These are phyloP conservation scores for Carex arenaria DNA, from an alignment of 202 grass and related monocot species.

Conservation along the genomic window DNA sequence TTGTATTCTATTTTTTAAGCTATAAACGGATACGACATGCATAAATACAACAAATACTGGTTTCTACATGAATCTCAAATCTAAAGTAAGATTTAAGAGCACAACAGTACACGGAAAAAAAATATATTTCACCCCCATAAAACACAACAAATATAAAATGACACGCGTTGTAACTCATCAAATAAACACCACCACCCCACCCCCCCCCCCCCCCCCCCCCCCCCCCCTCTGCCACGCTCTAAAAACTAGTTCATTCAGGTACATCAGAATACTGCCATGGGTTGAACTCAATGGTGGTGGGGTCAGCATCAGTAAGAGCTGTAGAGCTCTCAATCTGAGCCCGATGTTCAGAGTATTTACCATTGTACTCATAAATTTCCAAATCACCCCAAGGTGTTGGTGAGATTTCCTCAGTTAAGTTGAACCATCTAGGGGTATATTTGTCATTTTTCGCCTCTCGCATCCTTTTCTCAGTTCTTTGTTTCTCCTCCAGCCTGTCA, in stretches of 20 bases:
- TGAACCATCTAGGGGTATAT: constrained; percentile 86
- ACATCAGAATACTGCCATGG: constrained; percentile 68
- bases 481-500: constrained; percentile 78
- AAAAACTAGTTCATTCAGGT: constrained; percentile 11
- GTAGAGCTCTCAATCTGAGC: constrained; percentile 41
- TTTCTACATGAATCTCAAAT: constrained; percentile 16
- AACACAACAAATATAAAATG: not conserved
- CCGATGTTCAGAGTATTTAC: constrained; percentile 58
- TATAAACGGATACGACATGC: constrained; percentile 7
- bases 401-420: constrained; percentile 38
- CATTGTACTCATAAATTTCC: constrained; percentile 87
- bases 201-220: too few species aligned
- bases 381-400: constrained; percentile 81
- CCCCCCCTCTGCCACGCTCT: not conserved
- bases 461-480: constrained; percentile 81
- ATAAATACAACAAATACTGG: constrained; percentile 27
- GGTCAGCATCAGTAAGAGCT: constrained; percentile 25
- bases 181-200: too few species aligned
- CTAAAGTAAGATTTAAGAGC: constrained; percentile 10
- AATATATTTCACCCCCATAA: constrained; percentile 20
- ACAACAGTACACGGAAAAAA: constrained; percentile 44
- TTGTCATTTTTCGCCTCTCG: constrained; percentile 58
- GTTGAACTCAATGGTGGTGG: constrained; percentile 56
- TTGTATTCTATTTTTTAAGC: constrained; percentile 14
- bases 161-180: constrained; percentile 4